A percentile compares a stretch with the other conserved stretches of the same genome.
phyloP scores from a whole-genome alignment of 805 yeast species.

The Priceomyces medius region DNA sequence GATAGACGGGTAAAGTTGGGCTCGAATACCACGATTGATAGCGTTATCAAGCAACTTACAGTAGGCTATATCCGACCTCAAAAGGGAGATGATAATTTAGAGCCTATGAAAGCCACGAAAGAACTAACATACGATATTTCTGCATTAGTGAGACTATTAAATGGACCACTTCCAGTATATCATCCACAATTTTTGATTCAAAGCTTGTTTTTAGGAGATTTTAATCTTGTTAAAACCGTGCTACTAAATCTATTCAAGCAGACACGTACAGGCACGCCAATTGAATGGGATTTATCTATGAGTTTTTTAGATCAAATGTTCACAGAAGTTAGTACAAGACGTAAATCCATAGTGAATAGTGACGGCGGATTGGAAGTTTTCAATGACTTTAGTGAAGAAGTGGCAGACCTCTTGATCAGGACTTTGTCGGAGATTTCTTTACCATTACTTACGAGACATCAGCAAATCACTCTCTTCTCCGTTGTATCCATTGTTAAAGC shows the following conservation, averaged over 20 bases:
- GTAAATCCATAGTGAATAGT: not conserved
- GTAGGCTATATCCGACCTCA: conserved; percentile 24
- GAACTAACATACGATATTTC: conserved; percentile 46
- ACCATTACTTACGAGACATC: conserved; percentile 86
- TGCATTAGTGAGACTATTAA: conserved; percentile 70
- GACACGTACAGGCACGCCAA: conserved; percentile 40
- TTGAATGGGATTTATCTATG: conserved; percentile 36
- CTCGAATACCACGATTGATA: conserved; percentile 43
- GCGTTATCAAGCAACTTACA: conserved; percentile 45
- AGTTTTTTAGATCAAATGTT: conserved; percentile 14
- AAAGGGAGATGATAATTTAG: conserved; percentile 29
- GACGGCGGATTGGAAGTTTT: conserved; percentile 24
- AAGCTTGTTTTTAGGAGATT: conserved; percentile 60
- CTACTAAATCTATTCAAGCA: conserved; percentile 51
- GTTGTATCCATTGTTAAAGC: conserved; percentile 64
- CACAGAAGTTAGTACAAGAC: not conserved
- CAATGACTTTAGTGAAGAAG: conserved; percentile 36
- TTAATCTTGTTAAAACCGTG: conserved; percentile 54
- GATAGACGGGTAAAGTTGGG: conserved; percentile 54
- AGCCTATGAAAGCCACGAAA: conserved; percentile 11
- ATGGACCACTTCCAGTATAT: conserved; percentile 86
- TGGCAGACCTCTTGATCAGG: conserved; percentile 52
- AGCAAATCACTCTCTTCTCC: conserved; percentile 77
- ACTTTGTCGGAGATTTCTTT: conserved; percentile 62
- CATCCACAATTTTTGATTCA: conserved; percentile 90